phyloP scores from a whole-genome alignment of 352 stramenopile species.

The Phytophthora pluvialis region DNA sequence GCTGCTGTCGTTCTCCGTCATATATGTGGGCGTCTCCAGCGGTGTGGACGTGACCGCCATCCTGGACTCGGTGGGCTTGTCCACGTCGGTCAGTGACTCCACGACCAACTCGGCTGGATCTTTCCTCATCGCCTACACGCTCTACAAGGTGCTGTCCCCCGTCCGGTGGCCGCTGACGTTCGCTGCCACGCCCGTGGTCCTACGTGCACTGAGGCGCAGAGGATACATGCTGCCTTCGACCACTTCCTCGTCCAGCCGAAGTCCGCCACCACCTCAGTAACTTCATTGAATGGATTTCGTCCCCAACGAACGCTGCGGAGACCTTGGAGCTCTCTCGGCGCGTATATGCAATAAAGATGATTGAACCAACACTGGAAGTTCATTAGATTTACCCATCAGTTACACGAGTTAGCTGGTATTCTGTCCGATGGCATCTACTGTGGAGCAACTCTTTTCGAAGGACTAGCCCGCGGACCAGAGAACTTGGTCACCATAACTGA shows the following conservation, averaged over 20 bases:
- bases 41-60: slow-evolving; percentile 71
- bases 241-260: slow-evolving; percentile 26
- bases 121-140: slow-evolving; percentile 81
- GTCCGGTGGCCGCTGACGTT: slow-evolving; percentile 86
- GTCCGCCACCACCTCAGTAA: slow-evolving; percentile 25
- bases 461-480: no score
- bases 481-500: not conserved
- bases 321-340: not conserved
- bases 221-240: slow-evolving; percentile 72
- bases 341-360: slow-evolving; percentile 29
- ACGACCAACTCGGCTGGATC: slow-evolving; percentile 71
- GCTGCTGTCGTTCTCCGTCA: slow-evolving; percentile 71
- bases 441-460: not conserved
- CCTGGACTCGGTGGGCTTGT: slow-evolving; percentile 55
- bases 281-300: slow-evolving; percentile 16
- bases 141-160: slow-evolving; percentile 83
- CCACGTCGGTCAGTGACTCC: slow-evolving; percentile 45
- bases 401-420: slow-evolving; percentile 5
- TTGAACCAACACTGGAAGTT: slow-evolving; percentile 15
- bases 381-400: slow-evolving; percentile 14
- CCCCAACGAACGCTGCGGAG: slow-evolving; percentile 19
- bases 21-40: slow-evolving; percentile 75
- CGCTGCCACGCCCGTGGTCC: slow-evolving; percentile 76
- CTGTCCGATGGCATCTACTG: not conserved
- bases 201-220: slow-evolving; percentile 70